Percentiles rank a stretch among this genome's conserved stretches.
Evolutionary conservation across 352 stramenopile species (phyloP).

Genomic region (Phytophthora macrochlamydospora): DNA sequence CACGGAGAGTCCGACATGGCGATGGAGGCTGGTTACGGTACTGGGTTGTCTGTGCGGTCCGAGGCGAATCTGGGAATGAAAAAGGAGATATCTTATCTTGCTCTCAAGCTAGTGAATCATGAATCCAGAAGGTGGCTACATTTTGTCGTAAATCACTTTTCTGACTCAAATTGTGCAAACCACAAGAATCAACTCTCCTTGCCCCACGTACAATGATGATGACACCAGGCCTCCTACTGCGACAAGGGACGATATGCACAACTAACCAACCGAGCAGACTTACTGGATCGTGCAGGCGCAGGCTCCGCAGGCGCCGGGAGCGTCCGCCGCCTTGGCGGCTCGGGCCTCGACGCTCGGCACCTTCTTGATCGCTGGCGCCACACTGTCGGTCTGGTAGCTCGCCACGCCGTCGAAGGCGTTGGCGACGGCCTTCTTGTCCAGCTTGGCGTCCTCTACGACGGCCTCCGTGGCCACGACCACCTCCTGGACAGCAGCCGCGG

Average conservation of each 20-base stretch:
- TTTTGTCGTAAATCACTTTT: background rate
- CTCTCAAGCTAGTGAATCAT: constrained; percentile 2
- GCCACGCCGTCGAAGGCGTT: constrained; percentile 41
- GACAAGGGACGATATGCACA: constrained; percentile 13
- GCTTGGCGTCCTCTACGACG: constrained; percentile 21
- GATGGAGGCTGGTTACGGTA: background rate
- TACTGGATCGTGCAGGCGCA: constrained; percentile 43
- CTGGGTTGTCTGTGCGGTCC: background rate
- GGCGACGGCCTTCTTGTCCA: constrained; percentile 33
- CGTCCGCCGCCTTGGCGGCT: constrained; percentile 17
- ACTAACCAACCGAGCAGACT: background rate
- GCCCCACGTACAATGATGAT: too few relatives aligned
- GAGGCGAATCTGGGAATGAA: constrained; percentile 43
- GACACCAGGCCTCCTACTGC: too few relatives aligned
- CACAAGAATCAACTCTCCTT: too few relatives aligned
- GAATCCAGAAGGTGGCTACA: constrained; percentile 3
- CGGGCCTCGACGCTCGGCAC: constrained; percentile 24
- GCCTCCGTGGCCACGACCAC: constrained; percentile 18
- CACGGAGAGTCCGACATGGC: constrained; percentile 50
- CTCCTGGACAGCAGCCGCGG: constrained; percentile 22
- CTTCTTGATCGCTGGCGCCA: constrained; percentile 29
- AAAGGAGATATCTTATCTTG: constrained; percentile 25
- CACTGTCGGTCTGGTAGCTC: constrained; percentile 46
- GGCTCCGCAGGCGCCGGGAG: constrained; percentile 27
- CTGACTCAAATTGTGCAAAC: background rate